Evolutionary conservation across 2,329 filamentous ascomycete species (phyloP).

Genomic region (Ceratocystis papillata): DNA sequence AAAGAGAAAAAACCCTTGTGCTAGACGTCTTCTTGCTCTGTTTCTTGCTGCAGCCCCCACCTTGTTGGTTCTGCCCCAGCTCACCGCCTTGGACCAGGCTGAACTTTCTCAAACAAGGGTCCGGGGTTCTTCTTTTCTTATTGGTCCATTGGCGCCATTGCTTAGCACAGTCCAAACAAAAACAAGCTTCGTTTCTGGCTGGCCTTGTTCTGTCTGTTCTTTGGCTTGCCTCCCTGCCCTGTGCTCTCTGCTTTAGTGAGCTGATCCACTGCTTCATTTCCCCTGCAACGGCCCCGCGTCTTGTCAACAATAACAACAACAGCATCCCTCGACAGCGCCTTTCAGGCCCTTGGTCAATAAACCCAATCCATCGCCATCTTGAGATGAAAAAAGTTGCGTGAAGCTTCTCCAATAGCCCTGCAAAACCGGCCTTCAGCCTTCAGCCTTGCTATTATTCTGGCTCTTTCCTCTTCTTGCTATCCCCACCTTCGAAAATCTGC

Average conservation of each 20-base stretch:
- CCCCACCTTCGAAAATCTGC: conserved; percentile 11
- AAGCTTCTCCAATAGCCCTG: not conserved
- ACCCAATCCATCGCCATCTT: conserved; percentile 16
- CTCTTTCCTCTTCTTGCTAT: conserved; percentile 6
- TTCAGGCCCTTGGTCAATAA: conserved; percentile 4
- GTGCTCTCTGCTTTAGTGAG: not conserved
- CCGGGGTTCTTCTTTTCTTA: no score
- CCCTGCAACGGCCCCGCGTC: conserved; percentile 18
- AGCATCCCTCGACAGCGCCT: conserved; percentile 6
- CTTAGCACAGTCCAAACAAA: no score
- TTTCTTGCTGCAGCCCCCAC: not conserved
- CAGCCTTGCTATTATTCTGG: conserved; percentile 8
- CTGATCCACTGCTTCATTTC: conserved; percentile 13
- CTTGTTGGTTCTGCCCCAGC: no score
- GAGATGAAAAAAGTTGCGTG: conserved; percentile 15
- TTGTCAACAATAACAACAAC: conserved; percentile 18
- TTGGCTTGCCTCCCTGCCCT: not conserved
- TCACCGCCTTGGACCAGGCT: no score
- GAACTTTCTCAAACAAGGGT: no score
- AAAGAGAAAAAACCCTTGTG: not conserved
- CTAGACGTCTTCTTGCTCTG: not conserved
- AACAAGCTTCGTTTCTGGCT: no score
- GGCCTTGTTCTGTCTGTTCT: not conserved
- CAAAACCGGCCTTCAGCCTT: conserved; percentile 21
- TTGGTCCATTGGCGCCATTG: no score